Base-by-base conservation (phyloP, 169 alveolate genomes). In the Eimeria sp. region DNA sequence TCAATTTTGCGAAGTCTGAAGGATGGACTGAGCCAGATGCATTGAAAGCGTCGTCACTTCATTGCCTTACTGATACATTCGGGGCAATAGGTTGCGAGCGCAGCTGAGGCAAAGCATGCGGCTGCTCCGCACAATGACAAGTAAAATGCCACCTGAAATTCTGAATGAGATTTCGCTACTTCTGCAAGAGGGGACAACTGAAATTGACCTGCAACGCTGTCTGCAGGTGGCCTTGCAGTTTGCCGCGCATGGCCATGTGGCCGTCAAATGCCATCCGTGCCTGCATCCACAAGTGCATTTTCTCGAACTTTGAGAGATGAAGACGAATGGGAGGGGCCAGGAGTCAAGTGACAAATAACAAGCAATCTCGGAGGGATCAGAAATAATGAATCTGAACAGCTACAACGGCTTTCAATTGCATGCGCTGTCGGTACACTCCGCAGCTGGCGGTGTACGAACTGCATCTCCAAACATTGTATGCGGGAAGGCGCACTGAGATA, bases 241-340 rank as follows among this genome's bases (percentile, higher is more conserved):
- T 86, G 92, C 92, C 92, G 10, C 92, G 92, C 92, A 86, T 86
- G 47, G 92, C 78, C 45, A 54, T 6, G 78, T 86, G 92, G 58
- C 92, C 92, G 51, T 86, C 92, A n/a, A 86, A 86, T 18, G 92
- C 78, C 78, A 57, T 57, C 78, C 78, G 63, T 14, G 92, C 92
- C 43, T 86, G 92, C 92, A 86, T 58, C 92, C 92, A 86, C 58
- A 86, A 80, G 65, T 86, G 92, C 92, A 86, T 86, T 47, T 61
- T 57, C 78, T 20, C 54, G 45, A 54, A 34, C n/a, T 9, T 20
- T 30, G 92, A 40, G 25, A 58, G 20, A 27, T 6, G 13, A 51
- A 76, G 16, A 57, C 63, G 90, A 51, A 25, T 11, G 16, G 75
- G 73, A 30, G 4, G 9, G n/a, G 4, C 57, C 73, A 51, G 72